phyloP scores from a whole-genome alignment of 2,329 filamentous ascomycete species.

The Cytospora piceae region DNA sequence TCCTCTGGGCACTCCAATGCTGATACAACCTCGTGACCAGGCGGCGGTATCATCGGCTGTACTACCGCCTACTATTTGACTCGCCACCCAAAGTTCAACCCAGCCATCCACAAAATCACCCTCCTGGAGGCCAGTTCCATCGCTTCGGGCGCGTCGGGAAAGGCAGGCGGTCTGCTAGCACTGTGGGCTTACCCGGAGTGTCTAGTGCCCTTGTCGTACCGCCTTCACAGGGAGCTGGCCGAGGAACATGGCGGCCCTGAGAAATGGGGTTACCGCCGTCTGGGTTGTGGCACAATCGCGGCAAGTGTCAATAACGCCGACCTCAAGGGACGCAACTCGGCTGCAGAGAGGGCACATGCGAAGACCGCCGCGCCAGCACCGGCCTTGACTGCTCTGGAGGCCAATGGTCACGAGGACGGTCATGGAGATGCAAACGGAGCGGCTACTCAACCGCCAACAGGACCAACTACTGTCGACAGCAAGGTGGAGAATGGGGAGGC shows the following conservation, averaged over 20 bases:
- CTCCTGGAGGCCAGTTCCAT: conserved; percentile 85
- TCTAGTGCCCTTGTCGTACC: conserved; percentile 85
- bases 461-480: background rate
- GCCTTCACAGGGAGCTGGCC: conserved; percentile 82
- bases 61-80: conserved; percentile 92
- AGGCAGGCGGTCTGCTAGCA: conserved; percentile 87
- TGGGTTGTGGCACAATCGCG: conserved; percentile 70
- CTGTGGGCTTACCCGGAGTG: conserved; percentile 88
- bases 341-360: conserved; percentile 38
- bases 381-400: conserved; percentile 18
- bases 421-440: background rate
- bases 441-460: background rate
- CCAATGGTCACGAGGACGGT: conserved; percentile 15
- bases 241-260: conserved; percentile 77
- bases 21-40: conserved; percentile 45
- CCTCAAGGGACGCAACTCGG: conserved; percentile 40
- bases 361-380: conserved; percentile 22
- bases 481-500: conserved; percentile 26
- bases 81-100: conserved; percentile 80
- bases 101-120: conserved; percentile 75
- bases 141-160: conserved; percentile 90
- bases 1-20: conserved; percentile 3
- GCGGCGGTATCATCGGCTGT: conserved; percentile 90
- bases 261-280: conserved; percentile 82
- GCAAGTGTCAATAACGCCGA: conserved; percentile 41